Conservation (phyloP, 495 filamentous ascomycete genomes). For the Annulohypoxylon nitens region DNA sequence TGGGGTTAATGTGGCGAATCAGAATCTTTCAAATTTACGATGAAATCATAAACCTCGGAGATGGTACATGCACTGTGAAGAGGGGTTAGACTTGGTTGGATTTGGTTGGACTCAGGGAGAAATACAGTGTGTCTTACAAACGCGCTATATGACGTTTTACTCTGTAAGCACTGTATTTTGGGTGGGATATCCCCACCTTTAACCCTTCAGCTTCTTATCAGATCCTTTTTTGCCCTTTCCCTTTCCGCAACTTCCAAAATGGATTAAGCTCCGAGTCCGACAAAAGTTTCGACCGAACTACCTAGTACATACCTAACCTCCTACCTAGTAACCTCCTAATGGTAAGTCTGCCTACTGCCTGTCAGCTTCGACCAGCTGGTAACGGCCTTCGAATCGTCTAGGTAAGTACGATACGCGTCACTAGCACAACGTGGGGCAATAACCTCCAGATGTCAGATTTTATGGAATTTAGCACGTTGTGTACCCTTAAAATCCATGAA, state of each 20-base stretch:
- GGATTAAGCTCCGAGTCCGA: constrained; percentile 34
- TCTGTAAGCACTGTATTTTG: constrained; percentile 5
- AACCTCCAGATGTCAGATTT: background rate
- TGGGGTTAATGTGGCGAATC: constrained; percentile 50
- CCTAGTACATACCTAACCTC: too few relatives aligned
- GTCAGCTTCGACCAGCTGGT: constrained; percentile 11
- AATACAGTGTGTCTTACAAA: constrained; percentile 27
- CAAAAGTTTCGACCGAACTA: constrained; percentile 29
- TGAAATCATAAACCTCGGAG: constrained; percentile 51
- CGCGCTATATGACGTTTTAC: background rate
- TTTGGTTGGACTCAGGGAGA: constrained; percentile 7
- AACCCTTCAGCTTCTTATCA: constrained; percentile 37
- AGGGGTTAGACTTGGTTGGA: background rate
- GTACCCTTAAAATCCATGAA: background rate
- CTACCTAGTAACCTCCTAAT: too few relatives aligned
- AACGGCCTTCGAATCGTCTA: background rate
- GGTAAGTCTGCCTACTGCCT: background rate
- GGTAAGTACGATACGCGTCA: background rate
- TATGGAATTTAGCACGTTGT: constrained; percentile 1
- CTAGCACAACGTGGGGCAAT: constrained; percentile 11
- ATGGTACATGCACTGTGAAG: constrained; percentile 39
- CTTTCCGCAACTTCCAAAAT: constrained; percentile 7
- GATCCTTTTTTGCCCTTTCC: constrained; percentile 25
- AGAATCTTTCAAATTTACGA: constrained; percentile 33
- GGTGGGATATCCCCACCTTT: constrained; percentile 9